These are phyloP conservation scores for Mycena epipterygia DNA, from an alignment of 768 basidiomycete species.

Conservation along the genomic window DNA sequence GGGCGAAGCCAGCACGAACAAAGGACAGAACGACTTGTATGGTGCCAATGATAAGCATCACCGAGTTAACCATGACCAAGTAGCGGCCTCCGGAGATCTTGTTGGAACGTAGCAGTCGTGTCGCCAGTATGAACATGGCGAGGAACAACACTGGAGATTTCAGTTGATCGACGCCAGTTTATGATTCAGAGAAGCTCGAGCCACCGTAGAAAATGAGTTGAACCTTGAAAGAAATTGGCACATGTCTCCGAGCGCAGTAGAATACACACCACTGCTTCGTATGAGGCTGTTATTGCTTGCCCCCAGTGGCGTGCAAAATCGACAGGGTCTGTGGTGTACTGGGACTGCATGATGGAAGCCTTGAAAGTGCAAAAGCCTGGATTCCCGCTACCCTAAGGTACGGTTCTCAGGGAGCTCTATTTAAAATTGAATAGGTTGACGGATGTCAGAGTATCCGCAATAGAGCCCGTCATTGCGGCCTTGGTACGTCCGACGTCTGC, in stretches of 20 bases:
- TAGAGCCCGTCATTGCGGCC: too few species aligned
- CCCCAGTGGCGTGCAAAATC: background rate
- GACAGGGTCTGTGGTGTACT: background rate
- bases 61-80: background rate
- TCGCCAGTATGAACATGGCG: background rate
- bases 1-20: background rate
- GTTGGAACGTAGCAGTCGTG: background rate
- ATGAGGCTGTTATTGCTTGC: background rate
- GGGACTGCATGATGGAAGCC: background rate
- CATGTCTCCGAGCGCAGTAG: background rate
- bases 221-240: background rate
- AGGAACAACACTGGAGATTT: background rate
- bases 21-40: background rate
- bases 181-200: background rate
- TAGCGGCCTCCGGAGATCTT: conserved; percentile 4
- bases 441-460: too few species aligned
- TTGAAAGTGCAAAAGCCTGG: too few species aligned
- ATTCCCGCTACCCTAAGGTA: too few species aligned
- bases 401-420: too few species aligned
- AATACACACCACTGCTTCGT: background rate
- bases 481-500: too few species aligned
- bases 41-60: background rate
- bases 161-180: background rate
- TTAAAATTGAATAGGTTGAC: too few species aligned
- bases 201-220: conserved; percentile 7